These are phyloP conservation scores for Paramecium tetraurelia DNA, from an alignment of 73 alveolate species.

Conservation along the genomic window DNA sequence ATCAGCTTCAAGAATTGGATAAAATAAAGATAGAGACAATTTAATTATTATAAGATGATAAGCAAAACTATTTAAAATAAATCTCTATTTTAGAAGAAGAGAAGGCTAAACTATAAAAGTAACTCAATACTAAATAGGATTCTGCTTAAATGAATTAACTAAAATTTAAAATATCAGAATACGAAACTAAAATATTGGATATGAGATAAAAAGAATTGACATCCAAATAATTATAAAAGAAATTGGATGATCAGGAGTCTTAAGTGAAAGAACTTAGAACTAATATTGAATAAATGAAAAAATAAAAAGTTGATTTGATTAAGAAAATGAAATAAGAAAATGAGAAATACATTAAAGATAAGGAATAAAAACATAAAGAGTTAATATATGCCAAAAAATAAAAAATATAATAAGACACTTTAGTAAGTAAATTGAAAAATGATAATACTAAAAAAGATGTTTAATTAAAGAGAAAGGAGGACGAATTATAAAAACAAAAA, in stretches of 20 bases:
- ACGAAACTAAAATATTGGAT: neutral
- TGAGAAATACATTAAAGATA: neutral
- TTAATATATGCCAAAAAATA: neutral
- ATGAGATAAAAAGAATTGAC: neutral
- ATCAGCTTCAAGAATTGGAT: neutral
- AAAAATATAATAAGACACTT: conserved; percentile 15
- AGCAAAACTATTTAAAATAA: neutral
- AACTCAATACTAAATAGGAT: neutral
- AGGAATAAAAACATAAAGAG: neutral
- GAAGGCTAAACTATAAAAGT: neutral
- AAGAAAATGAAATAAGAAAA: conserved; percentile 14
- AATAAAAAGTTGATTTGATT: conserved; percentile 16
- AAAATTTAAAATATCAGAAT: neutral
- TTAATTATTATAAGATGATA: neutral
- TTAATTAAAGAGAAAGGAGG: conserved; percentile 1
- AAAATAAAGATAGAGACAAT: neutral
- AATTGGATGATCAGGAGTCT: neutral
- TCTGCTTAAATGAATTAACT: conserved; percentile 9
- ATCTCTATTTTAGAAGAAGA: neutral
- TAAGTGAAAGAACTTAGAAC: neutral
- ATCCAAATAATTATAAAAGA: neutral
- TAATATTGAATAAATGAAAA: neutral
- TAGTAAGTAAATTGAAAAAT: neutral
- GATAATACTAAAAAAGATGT: conserved; percentile 2
- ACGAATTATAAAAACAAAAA: conserved; percentile 1